A percentile compares a stretch with the other conserved stretches of the same genome.
phyloP scores from a whole-genome alignment of 1,139 yeast genomes.

The Blastobotrys illinoisensis region DNA sequence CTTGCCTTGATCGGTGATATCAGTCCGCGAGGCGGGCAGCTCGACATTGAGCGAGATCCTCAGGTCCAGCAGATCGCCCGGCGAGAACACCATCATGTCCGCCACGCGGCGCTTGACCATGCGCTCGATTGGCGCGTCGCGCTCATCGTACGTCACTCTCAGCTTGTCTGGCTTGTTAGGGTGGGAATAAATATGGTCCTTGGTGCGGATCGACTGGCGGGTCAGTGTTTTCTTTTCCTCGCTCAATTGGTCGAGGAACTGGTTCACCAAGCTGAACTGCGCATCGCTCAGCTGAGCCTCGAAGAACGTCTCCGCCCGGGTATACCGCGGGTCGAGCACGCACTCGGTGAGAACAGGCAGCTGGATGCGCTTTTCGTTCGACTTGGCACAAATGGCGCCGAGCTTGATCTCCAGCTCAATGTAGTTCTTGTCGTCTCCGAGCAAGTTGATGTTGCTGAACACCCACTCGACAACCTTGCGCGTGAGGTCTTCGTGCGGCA shows the following conservation, averaged over 20 bases:
- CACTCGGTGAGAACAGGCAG: conserved; percentile 77
- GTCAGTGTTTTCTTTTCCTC: conserved; percentile 10
- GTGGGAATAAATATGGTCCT: conserved; percentile 17
- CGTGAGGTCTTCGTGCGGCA: conserved; percentile 79
- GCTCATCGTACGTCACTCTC: conserved; percentile 29
- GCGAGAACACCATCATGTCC: conserved; percentile 66
- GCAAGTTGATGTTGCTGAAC: conserved; percentile 70
- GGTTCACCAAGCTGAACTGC: conserved; percentile 56
- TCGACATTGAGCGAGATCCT: conserved; percentile 71
- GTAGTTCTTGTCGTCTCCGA: conserved; percentile 51
- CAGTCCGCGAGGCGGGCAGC: conserved; percentile 46
- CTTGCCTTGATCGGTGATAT: conserved; percentile 14
- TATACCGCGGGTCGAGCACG: conserved; percentile 49
- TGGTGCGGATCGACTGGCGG: conserved; percentile 15
- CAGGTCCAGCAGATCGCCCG: conserved; percentile 72
- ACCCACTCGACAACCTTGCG: conserved; percentile 85
- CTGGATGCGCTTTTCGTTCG: conserved; percentile 56
- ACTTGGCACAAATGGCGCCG: conserved; percentile 68
- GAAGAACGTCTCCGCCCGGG: conserved; percentile 53
- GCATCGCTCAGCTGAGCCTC: conserved; percentile 66
- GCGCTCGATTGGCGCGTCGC: conserved; percentile 44
- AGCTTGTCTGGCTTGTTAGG: conserved; percentile 36
- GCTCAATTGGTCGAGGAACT: conserved; percentile 48
- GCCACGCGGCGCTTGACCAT: conserved; percentile 69
- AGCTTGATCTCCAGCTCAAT: conserved; percentile 81